Evolutionary conservation across 169 alveolate genomes (phyloP), one percentile per base, ranked within the genome.

Genomic region (Pseudocohnilembus persalinus): DNA sequence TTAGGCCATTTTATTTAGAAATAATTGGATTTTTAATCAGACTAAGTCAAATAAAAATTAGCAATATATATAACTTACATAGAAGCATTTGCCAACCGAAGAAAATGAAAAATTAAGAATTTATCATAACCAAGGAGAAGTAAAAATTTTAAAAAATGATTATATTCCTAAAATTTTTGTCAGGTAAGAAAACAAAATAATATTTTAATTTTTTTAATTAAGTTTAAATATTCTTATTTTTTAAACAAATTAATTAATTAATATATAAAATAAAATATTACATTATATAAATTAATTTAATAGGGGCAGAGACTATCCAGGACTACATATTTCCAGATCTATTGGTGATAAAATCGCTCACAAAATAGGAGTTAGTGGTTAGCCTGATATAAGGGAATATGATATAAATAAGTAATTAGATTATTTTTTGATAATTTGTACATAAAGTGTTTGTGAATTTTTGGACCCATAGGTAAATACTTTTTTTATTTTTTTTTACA

Each of bases 311-410:
- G 20, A 49, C 20, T 49, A 49, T 49, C 93, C 93, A 34, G 93
- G 93, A 68, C 73, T 86, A 31, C 91, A 91, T 28, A 90, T 90
- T 90, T 86, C 93, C 27, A 86, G 92, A 64, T 78, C 88, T 31
- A 76, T 88, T 81, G 92, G 92, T 1, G 92, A 88, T 83, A 49
- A 49, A 49, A 4, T 49, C 4, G 68, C 68, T 11, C 4, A 20
- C 26, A 20, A 11, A 11, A 20, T 49, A 4, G 68, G 68, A 49
- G 68, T 49, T 49, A 49, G 20, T 49, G 4, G 26, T 49, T 4
- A 49, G 20, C 68, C 68, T 11, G 68, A 49, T 20, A 11, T 49
- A 49, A 49, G 20, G 20, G 4, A 49, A 49, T 49, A 49, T 49
- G 68, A 49, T 11, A 49, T 49, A 11, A 49, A 49, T 49, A 49